Base-by-base conservation (phyloP, 768 basidiomycete genomes). In the Leccinum variicolor region DNA sequence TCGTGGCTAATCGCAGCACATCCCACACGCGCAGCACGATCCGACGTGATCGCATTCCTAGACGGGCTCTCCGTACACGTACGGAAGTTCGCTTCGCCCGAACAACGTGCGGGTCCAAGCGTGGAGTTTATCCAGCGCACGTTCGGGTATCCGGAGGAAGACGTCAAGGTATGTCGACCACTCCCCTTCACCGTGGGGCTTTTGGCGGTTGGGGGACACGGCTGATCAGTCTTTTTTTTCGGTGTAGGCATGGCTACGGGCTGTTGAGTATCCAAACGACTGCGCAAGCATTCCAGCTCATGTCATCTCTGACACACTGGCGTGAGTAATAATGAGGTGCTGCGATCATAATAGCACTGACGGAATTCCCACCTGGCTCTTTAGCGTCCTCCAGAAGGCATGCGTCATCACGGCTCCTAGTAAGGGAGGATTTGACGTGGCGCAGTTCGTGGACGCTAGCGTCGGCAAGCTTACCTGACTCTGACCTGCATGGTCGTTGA, bases 1-100 rank as follows among this genome's bases (percentile, higher is more conserved):
- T 95, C 93, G 0, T 99, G 96, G 96, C 75, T 92, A 57, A 91
- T 98, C 66, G 95, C 92, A 25, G 92, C 92, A 8, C 89, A 92
- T 62, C 87, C 88, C 0, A 77, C 78, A 13, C 81, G 88, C 15
- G 84, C 87, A 28, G 71, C 82, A 4, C 58, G 80, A 0, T 64
- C 69, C 2, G 76, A 76, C 0, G 75, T 94, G 14, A 70, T 72
- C 17, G 52, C 70, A 3, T 97, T 97, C 75, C 76, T 98, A 14
- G 58, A 75, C 5, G 70, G 74, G 26, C 80, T 98, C 21, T 83
- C 89, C 6, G 73, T 64, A 5, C 84, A 86, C 66, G 89, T 95
- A 19, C 78, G 76, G 26, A 71, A 69, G 9, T 98, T 97, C 73
- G 75, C 86, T 58, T 82, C 83, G 0, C 61, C 73, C 3, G 84